Base-by-base conservation (phyloP, 345 rosid species). In the Gossypium raimondii region DNA sequence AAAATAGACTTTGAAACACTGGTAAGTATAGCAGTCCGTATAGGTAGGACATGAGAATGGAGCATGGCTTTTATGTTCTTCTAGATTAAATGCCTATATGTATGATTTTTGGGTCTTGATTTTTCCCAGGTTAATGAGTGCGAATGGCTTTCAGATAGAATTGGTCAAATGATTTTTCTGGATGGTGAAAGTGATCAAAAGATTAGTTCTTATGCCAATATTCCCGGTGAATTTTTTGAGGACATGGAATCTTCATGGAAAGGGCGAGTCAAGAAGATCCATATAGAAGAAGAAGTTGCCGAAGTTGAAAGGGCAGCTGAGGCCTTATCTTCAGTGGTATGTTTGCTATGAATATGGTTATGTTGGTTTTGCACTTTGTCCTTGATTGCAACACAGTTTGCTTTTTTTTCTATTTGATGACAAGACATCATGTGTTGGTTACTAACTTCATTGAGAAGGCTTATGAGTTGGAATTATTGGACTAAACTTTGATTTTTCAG, bases 161-260 rank as follows among this genome's bases (percentile, higher is more conserved):
- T 94, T 65, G 77, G 85, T 79, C 90, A 86, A 79, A 83, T 89
- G 85, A 91, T 94, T 62, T 85, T 88, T 60, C 75, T 87, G 43
- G 91, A 92, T 70, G 89, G 86, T 70, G 98, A 92, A 78, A 85
- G 67, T 70, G 93, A 90, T 75, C 87, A 85, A 78, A 82, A 77
- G 55, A 79, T 77, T 50, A 85, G 87, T 67, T 80, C 78, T 18
- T 78, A 65, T 68, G 78, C 81, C 66, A 78, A 67, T 65, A 80
- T 94, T 76, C 97, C 98, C 0, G 76, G 76, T 79, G 98, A 92
- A 5, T 92, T 94, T 85, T 92, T 94, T 69, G 92, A 87, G 77
- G 98, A 92, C 82, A 86, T 94, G 92, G 98, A 94, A 74, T 88
- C 87, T 73, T 79, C 90, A 38, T 94, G 98, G 98, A 87, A 86